Conservation (phyloP, 2,329 filamentous ascomycete species). For the Zymoseptoria crescenta region DNA sequence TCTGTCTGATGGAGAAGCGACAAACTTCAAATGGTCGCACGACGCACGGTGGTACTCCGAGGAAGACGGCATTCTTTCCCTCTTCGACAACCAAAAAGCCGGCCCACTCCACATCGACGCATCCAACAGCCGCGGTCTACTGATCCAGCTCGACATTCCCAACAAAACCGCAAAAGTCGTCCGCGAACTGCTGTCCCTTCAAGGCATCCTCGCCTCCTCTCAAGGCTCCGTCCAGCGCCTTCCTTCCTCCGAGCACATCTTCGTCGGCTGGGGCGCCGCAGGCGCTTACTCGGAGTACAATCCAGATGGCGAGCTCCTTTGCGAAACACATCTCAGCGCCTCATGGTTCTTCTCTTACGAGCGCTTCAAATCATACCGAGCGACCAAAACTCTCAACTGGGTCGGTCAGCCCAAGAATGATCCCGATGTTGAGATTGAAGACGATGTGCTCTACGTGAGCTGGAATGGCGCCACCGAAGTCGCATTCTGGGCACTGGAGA, state of each 20-base stretch:
- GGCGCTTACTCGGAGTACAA: slow-evolving; percentile 44
- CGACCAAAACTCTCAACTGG: slow-evolving; percentile 29
- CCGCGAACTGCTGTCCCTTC: slow-evolving; percentile 37
- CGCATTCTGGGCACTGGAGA: slow-evolving; percentile 36
- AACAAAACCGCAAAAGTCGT: slow-evolving; percentile 40
- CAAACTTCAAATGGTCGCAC: slow-evolving; percentile 46
- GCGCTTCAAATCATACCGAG: slow-evolving; percentile 32
- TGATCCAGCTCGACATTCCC: slow-evolving; percentile 30
- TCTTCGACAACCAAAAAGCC: slow-evolving; percentile 46
- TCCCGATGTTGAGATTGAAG: slow-evolving; percentile 18
- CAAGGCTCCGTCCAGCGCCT: slow-evolving; percentile 48
- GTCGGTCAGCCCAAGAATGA: slow-evolving; percentile 18
- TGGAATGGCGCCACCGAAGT: slow-evolving; percentile 46
- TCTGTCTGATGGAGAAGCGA: slow-evolving; percentile 37
- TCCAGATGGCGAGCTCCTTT: slow-evolving; percentile 33
- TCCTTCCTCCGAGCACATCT: slow-evolving; percentile 35
- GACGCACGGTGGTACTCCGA: slow-evolving; percentile 42
- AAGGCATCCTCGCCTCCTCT: slow-evolving; percentile 38
- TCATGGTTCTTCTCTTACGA: slow-evolving; percentile 23
- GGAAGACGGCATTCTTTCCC: slow-evolving; percentile 23
- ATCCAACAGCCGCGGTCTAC: slow-evolving; percentile 34
- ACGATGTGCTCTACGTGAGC: slow-evolving; percentile 41
- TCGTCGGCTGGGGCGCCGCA: slow-evolving; percentile 52
- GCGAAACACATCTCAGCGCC: slow-evolving; percentile 38
- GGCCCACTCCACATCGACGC: slow-evolving; percentile 35